phyloP scores from a whole-genome alignment of 2,329 filamentous ascomycete species.

The Sporothrix variecibatus region DNA sequence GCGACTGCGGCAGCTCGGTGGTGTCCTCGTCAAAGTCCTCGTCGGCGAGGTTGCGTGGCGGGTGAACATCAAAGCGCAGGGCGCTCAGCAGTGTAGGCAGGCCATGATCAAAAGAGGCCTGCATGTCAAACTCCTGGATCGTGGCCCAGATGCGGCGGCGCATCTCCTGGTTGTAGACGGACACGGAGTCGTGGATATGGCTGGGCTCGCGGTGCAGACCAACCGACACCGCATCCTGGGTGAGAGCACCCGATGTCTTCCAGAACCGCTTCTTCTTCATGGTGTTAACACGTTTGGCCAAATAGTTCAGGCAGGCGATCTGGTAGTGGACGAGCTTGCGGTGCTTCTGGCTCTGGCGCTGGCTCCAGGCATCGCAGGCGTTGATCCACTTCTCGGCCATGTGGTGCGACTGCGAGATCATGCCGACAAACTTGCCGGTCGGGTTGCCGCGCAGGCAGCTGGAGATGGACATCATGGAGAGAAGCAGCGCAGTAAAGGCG shows the following conservation, averaged over 20 bases:
- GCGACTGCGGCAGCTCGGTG: conserved; percentile 51
- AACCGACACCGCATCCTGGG: conserved; percentile 60
- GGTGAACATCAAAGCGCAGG: conserved; percentile 56
- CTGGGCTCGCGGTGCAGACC: conserved; percentile 62
- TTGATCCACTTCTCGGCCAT: conserved; percentile 59
- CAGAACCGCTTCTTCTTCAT: conserved; percentile 66
- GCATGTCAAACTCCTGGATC: conserved; percentile 63
- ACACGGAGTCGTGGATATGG: conserved; percentile 56
- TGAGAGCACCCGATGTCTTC: conserved; percentile 57
- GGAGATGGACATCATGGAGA: conserved; percentile 63
- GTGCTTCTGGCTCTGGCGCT: conserved; percentile 61
- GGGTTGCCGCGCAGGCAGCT: conserved; percentile 58
- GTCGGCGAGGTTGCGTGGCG: conserved; percentile 57
- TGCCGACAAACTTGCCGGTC: conserved; percentile 56
- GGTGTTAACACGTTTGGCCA: conserved; percentile 63
- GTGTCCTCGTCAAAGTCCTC: conserved; percentile 56
- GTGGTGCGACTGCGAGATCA: conserved; percentile 59
- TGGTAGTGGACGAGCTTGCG: conserved; percentile 63
- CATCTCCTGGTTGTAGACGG: conserved; percentile 64
- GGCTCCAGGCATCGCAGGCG: conserved; percentile 57
- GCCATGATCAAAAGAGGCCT: conserved; percentile 62
- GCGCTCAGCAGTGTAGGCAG: conserved; percentile 60
- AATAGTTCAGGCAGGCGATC: conserved; percentile 60
- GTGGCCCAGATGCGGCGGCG: conserved; percentile 62
- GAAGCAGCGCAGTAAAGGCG: conserved; percentile 57